Percentiles rank a stretch among this genome's conserved stretches.
Evolutionary conservation across 768 basidiomycete genomes (phyloP).

Genomic region (Hemileccinum impolitum): DNA sequence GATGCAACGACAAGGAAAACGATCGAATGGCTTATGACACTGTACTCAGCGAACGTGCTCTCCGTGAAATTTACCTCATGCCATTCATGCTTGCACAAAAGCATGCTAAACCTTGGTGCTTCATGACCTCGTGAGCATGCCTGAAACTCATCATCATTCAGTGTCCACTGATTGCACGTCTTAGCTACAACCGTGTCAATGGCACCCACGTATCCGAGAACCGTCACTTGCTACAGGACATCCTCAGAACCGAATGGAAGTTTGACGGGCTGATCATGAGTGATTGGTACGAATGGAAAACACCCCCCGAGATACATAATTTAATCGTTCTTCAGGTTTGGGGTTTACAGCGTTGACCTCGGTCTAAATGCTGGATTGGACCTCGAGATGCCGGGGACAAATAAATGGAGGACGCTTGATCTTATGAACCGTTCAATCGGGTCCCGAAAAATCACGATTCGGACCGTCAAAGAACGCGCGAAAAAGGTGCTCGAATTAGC

Average conservation of each 20-base stretch:
- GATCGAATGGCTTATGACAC: slow-evolving; percentile 63
- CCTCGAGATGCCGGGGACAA: slow-evolving; percentile 75
- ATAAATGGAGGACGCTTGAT: slow-evolving; percentile 74
- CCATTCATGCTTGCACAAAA: slow-evolving; percentile 61
- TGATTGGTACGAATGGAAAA: slow-evolving; percentile 58
- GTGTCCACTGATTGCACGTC: neutral
- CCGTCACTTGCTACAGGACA: slow-evolving; percentile 50
- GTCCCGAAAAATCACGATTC: slow-evolving; percentile 61
- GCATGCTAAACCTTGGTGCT: slow-evolving; percentile 49
- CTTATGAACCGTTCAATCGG: slow-evolving; percentile 57
- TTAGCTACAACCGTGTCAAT: slow-evolving; percentile 72
- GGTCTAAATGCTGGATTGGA: slow-evolving; percentile 74
- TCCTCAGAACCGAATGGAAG: slow-evolving; percentile 72
- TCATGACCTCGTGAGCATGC: slow-evolving; percentile 58
- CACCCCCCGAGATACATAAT: neutral
- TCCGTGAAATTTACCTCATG: slow-evolving; percentile 59
- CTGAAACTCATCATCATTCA: neutral
- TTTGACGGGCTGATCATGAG: slow-evolving; percentile 76
- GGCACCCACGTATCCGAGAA: slow-evolving; percentile 72
- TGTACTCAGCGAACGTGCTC: slow-evolving; percentile 46
- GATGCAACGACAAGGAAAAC: slow-evolving; percentile 80
- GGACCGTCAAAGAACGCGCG: slow-evolving; percentile 65
- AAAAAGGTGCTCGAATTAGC: slow-evolving; percentile 64
- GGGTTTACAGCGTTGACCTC: slow-evolving; percentile 62
- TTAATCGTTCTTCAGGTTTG: slow-evolving; percentile 49